phyloP scores from a whole-genome alignment of 176 grass and related monocot species.

The Hordeum vulgare region DNA sequence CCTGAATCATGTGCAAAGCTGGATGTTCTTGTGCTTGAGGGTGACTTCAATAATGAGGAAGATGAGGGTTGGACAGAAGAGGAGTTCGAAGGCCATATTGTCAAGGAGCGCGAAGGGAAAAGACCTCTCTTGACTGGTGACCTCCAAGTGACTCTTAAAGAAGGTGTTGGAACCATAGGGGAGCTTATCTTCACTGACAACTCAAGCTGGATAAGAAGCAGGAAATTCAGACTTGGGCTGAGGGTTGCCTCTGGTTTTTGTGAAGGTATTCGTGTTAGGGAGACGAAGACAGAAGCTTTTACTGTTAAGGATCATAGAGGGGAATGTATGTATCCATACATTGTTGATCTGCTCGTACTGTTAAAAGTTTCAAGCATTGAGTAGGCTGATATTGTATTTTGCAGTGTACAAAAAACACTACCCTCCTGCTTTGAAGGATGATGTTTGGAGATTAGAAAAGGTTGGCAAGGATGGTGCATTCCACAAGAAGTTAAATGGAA shows the following conservation, averaged over 20 bases:
- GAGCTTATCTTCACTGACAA: slow-evolving; percentile 94
- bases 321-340: slow-evolving; percentile 48
- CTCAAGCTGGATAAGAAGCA: slow-evolving; percentile 95
- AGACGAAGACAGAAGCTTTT: slow-evolving; percentile 92
- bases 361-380: slow-evolving; percentile 9
- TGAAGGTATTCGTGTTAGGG: slow-evolving; percentile 73
- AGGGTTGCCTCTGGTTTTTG: slow-evolving; percentile 61
- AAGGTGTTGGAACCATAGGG: slow-evolving; percentile 88
- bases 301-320: slow-evolving; percentile 91
- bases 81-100: slow-evolving; percentile 69
- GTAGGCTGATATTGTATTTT: slow-evolving; percentile 25
- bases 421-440: slow-evolving; percentile 82
- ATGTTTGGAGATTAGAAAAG: slow-evolving; percentile 94
- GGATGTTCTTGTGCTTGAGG: slow-evolving; percentile 86
- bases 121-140: slow-evolving; percentile 90
- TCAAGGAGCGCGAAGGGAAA: slow-evolving; percentile 93
- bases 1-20: slow-evolving; percentile 77
- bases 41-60: slow-evolving; percentile 86
- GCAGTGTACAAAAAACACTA: slow-evolving; percentile 98
- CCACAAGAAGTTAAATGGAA: slow-evolving; percentile 77
- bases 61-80: slow-evolving; percentile 85
- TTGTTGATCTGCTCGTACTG: slow-evolving; percentile 11
- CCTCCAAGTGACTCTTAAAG: slow-evolving; percentile 81
- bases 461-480: slow-evolving; percentile 92
- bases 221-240: slow-evolving; percentile 85